Conservation (phyloP, 306 rosid species). For the Quillaja saponaria region DNA sequence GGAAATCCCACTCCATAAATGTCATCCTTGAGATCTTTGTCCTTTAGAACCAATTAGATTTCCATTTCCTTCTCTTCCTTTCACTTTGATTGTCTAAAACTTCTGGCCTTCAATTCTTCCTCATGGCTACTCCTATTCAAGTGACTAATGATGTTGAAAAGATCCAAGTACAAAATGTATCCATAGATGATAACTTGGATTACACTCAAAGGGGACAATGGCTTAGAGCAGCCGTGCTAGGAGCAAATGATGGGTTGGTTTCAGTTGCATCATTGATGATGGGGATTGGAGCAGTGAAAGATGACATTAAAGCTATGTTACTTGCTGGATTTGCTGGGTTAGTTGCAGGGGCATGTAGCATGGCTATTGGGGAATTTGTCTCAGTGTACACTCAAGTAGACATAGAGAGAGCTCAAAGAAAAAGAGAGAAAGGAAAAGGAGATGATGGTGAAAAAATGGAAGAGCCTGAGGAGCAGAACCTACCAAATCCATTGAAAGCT, state of each 20-base stretch:
- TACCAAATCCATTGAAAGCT: constrained; percentile 54
- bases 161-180: background rate
- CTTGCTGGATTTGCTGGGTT: constrained; percentile 38
- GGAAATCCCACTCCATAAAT: no score
- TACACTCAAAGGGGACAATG: constrained; percentile 34
- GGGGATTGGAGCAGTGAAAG: constrained; percentile 36
- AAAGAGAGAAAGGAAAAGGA: background rate
- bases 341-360: constrained; percentile 39
- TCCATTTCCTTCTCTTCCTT: background rate
- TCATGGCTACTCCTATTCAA: constrained; percentile 23
- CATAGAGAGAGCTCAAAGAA: constrained; percentile 23
- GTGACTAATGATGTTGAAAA: background rate
- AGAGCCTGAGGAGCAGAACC: background rate
- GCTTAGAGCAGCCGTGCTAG: constrained; percentile 40
- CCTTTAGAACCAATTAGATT: no score
- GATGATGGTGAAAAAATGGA: background rate
- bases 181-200: constrained; percentile 3
- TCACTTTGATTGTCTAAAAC: no score
- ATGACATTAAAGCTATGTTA: constrained; percentile 26
- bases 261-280: constrained; percentile 33
- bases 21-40: no score
- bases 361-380: constrained; percentile 47
- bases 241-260: constrained; percentile 36
- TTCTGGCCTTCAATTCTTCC: background rate
- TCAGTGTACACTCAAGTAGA: constrained; percentile 37